These are phyloP conservation scores for Populus simonii DNA, from an alignment of 345 rosid genomes.

Conservation along the genomic window DNA sequence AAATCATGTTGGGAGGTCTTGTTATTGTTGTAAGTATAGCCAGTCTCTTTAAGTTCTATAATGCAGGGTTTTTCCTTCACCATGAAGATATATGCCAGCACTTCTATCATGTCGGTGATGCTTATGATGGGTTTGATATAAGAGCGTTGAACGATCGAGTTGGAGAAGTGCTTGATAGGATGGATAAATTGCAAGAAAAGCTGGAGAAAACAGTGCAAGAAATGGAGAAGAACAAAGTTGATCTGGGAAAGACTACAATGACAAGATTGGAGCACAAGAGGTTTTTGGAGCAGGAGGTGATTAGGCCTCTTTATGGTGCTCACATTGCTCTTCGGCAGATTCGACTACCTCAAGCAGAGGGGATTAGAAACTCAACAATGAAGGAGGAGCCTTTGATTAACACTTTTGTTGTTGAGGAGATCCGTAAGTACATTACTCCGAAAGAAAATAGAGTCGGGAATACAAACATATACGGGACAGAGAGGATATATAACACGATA, in stretches of 20 bases:
- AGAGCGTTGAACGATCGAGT: slow-evolving; percentile 44
- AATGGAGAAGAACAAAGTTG: slow-evolving; percentile 53
- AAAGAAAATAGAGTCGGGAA: slow-evolving; percentile 62
- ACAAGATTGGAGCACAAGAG: slow-evolving; percentile 51
- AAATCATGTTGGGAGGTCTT: slow-evolving; percentile 54
- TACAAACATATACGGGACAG: slow-evolving; percentile 66
- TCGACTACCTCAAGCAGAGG: slow-evolving; percentile 53
- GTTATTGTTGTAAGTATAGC: slow-evolving; percentile 59
- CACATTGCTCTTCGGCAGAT: slow-evolving; percentile 67
- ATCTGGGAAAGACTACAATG: slow-evolving; percentile 25
- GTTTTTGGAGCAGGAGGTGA: slow-evolving; percentile 67
- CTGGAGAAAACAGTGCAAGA: slow-evolving; percentile 54
- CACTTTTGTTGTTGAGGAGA: slow-evolving; percentile 62
- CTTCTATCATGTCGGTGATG: slow-evolving; percentile 46
- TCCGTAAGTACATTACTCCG: slow-evolving; percentile 66
- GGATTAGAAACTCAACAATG: slow-evolving; percentile 37
- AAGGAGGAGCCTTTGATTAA: slow-evolving; percentile 77
- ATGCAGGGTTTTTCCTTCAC: slow-evolving; percentile 60
- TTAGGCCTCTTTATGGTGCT: slow-evolving; percentile 60
- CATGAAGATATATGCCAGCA: slow-evolving; percentile 62
- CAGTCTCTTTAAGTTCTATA: slow-evolving; percentile 67
- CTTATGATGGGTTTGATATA: slow-evolving; percentile 44
- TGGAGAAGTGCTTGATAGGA: slow-evolving; percentile 45
- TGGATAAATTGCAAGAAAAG: slow-evolving; percentile 65
- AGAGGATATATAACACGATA: slow-evolving; percentile 59